Percentiles rank a stretch among this genome's conserved stretches.
phyloP scores from a whole-genome alignment of 352 stramenopile genomes.

The Phytophthora quininea region DNA sequence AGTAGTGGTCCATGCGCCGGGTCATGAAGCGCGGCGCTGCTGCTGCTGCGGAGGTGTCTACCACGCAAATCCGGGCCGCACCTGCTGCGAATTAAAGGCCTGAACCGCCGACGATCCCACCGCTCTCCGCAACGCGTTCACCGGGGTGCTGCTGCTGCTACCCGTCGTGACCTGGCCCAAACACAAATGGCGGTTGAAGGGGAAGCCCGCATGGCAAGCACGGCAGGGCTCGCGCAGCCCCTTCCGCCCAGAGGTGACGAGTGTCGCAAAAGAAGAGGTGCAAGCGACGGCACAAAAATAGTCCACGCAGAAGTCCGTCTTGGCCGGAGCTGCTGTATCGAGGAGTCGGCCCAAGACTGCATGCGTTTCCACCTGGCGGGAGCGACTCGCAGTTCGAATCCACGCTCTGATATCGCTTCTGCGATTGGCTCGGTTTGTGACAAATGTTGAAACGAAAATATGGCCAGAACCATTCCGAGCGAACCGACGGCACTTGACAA shows the following conservation, averaged over 20 bases:
- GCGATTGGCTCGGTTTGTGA: constrained; percentile 24
- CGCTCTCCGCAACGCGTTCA: not conserved
- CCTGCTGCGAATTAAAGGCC: constrained; percentile 15
- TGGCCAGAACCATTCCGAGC: not conserved
- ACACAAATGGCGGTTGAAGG: constrained; percentile 4
- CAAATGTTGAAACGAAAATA: constrained; percentile 23
- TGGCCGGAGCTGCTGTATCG: not conserved
- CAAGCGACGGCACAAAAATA: not conserved
- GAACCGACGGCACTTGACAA: constrained; percentile 34
- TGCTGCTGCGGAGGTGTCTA: constrained; percentile 2
- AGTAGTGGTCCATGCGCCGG: constrained; percentile 37
- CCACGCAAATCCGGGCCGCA: constrained; percentile 28
- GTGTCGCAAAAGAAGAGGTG: not conserved
- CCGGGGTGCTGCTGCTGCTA: not conserved
- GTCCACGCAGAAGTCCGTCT: not conserved
- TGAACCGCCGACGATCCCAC: not conserved
- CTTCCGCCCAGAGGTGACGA: not conserved
- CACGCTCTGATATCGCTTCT: not conserved
- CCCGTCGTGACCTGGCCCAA: not conserved
- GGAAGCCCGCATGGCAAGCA: not conserved
- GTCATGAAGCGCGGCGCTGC: constrained; percentile 26
- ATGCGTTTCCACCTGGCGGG: not conserved
- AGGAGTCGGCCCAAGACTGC: not conserved
- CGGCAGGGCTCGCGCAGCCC: not conserved
- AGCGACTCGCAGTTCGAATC: not conserved